A percentile compares a stretch with the other conserved stretches of the same genome.
Conservation (phyloP, 768 basidiomycete species). For the Termitomyces titanicus region DNA sequence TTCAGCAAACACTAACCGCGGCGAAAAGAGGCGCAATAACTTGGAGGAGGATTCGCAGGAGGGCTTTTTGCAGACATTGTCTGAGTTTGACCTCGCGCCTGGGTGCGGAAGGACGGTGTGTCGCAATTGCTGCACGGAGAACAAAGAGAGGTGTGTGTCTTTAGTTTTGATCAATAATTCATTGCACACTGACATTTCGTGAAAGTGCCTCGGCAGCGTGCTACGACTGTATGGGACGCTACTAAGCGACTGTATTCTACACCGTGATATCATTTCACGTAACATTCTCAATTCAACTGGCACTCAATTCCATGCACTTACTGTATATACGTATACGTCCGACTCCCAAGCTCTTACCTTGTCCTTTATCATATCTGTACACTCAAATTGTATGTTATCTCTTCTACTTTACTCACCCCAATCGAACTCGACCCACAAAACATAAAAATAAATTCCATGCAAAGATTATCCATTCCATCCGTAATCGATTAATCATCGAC, state of each 20-base stretch:
- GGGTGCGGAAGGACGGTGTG: conserved; percentile 42
- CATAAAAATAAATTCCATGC: too few relatives aligned
- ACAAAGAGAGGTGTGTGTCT: conserved; percentile 31
- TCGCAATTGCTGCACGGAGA: conserved; percentile 42
- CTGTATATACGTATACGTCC: background rate
- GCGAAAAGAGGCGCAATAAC: conserved; percentile 14
- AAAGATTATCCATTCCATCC: too few relatives aligned
- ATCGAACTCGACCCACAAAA: too few relatives aligned
- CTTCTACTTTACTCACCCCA: background rate
- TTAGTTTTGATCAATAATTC: conserved; percentile 7
- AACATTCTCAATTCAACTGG: background rate
- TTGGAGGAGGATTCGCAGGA: conserved; percentile 10
- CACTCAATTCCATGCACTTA: background rate
- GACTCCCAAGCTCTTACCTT: background rate
- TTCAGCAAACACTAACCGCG: conserved; percentile 24
- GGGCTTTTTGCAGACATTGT: background rate
- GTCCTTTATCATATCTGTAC: background rate
- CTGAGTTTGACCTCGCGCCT: conserved; percentile 18
- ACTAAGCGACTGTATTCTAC: background rate
- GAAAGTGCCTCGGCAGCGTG: conserved; percentile 35
- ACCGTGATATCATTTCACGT: background rate
- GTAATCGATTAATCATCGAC: too few relatives aligned
- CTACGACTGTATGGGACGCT: conserved; percentile 28
- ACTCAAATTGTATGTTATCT: background rate
- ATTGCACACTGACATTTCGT: background rate